Base-by-base conservation (phyloP, 2,329 filamentous ascomycete genomes). In the Sporothrix euskadiensis region DNA sequence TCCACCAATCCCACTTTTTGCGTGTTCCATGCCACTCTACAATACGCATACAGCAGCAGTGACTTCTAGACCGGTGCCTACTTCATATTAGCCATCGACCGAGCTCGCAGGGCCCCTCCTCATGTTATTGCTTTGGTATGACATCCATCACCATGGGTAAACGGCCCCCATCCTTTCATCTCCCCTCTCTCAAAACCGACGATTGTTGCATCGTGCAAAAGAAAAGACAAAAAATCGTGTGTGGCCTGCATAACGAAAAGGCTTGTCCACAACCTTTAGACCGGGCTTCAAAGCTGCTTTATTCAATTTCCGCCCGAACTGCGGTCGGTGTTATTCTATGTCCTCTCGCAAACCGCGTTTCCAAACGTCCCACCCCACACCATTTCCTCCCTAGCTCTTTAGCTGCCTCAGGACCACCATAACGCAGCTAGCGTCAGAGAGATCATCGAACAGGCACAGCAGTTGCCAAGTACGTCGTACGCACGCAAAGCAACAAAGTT, bases 21-120 rank as follows among this genome's bases (percentile, higher is more conserved):
- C 14, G 6, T 16, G 14, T 22, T 52, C 65, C 44, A 52, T 52
- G 3, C 32, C 0, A 44, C 39, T 22, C 22, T 9, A 22, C 10
- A 16, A 19, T 39, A n/a, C n/a, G n/a, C n/a, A n/a, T n/a, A 6
- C 61, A 19, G 32, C 32, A 57, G 19, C 5, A 47, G 47, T 7
- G 16, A 54, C 66, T 39, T 69, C 30, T 22, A 57, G 66, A 57
- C 66, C 19, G 49, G 49, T 30, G 19, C 30, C 47, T 32, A 10
- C 26, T 69, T 54, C 47, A 30, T 26, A 69, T 69, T 69, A 54
- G 8, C 66, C 66, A n/a, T 69, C 61, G 61, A 65, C 59, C 35
- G n/a, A 44, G n/a, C n/a, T 7, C n/a, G 39, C 61, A 65, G 4
- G 14, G 26, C 54, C 14, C 57, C 49, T 54, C 57, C 52, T 56